Evolutionary conservation across 257 asterid genomes (phyloP).

Genomic region (Scutellaria barbata): DNA sequence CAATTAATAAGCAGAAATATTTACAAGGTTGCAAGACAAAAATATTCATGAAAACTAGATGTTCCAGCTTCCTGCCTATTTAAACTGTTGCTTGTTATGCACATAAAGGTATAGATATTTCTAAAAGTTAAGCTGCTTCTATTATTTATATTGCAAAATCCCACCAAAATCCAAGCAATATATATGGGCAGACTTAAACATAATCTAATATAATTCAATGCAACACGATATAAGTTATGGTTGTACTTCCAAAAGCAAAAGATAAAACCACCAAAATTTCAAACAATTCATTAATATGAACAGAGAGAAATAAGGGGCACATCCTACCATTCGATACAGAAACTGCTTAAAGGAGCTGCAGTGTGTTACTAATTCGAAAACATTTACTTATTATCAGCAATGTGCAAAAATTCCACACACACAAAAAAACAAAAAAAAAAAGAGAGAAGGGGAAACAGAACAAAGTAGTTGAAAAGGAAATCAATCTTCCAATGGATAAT

Average conservation of each 20-base stretch:
- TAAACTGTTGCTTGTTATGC: neutral
- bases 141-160: constrained; percentile 2
- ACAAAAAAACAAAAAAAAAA: too few species aligned
- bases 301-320: neutral
- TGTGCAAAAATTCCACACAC: neutral
- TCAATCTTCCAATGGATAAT: constrained; percentile 20
- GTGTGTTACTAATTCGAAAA: constrained; percentile 8
- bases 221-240: constrained; percentile 2
- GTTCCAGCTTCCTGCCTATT: neutral
- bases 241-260: constrained; percentile 23
- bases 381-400: constrained; percentile 1
- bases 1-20: constrained; percentile 16
- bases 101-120: neutral
- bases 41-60: neutral
- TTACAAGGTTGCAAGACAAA: neutral
- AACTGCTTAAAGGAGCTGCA: neutral
- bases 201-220: constrained; percentile 5
- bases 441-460: neutral
- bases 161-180: constrained; percentile 3
- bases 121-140: neutral
- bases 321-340: constrained; percentile 12
- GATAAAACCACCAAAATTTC: constrained; percentile 28
- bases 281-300: constrained; percentile 8
- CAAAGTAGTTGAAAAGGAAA: constrained; percentile 1
- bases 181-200: constrained; percentile 7